Percentiles rank a stretch among this genome's conserved stretches.
phyloP scores from a whole-genome alignment of 1,284 basidiomycete genomes.

The Moesziomyces antarcticus region DNA sequence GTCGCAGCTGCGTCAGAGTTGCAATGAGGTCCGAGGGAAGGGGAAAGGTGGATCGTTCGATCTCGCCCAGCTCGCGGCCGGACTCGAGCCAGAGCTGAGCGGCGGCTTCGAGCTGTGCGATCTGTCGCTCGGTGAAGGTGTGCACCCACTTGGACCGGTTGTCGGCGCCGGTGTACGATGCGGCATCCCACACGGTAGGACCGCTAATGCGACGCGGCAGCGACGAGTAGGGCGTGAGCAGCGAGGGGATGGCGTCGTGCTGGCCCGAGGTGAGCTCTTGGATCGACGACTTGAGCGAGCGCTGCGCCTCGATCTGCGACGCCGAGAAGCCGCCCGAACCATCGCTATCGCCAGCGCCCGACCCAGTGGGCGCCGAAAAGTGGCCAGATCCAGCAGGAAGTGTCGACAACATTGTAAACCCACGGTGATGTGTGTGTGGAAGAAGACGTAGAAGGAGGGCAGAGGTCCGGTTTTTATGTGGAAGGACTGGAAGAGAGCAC shows the following conservation, averaged over 20 bases:
- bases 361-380: slow-evolving; percentile 11
- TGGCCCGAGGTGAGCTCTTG: slow-evolving; percentile 62
- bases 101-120: slow-evolving; percentile 53
- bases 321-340: slow-evolving; percentile 41
- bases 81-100: slow-evolving; percentile 50
- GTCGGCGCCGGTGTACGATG: slow-evolving; percentile 60
- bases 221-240: slow-evolving; percentile 60
- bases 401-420: slow-evolving; percentile 32
- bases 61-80: slow-evolving; percentile 56
- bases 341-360: slow-evolving; percentile 15
- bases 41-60: slow-evolving; percentile 58
- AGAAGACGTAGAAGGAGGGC: background rate
- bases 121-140: slow-evolving; percentile 45
- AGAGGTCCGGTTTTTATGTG: background rate
- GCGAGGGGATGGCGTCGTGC: slow-evolving; percentile 50
- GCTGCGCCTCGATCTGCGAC: slow-evolving; percentile 50
- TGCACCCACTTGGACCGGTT: slow-evolving; percentile 53
- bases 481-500: slow-evolving; percentile 1
- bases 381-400: slow-evolving; percentile 23
- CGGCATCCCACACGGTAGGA: slow-evolving; percentile 58
- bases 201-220: slow-evolving; percentile 68
- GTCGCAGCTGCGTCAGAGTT: slow-evolving; percentile 42
- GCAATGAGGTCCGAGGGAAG: slow-evolving; percentile 47
- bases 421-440: background rate
- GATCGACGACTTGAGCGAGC: slow-evolving; percentile 46